Conservation (phyloP, 352 stramenopile species). For the Phytophthora sp. region DNA sequence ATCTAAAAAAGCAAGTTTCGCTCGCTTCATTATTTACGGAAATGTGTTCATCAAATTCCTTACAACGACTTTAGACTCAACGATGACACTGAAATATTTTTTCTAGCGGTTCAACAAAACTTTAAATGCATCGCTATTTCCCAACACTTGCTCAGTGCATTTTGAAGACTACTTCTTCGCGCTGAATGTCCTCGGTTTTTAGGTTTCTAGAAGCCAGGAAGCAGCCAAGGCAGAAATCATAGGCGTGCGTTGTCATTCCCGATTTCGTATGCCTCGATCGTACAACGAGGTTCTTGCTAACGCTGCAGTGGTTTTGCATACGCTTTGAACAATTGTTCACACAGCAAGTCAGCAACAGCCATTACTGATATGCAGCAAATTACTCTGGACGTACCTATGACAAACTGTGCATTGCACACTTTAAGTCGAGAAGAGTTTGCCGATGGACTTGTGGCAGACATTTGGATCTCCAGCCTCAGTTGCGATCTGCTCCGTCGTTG, state of each 20-base stretch:
- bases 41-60: too few species aligned
- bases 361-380: too few species aligned
- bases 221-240: slow-evolving; percentile 48
- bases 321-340: slow-evolving; percentile 16
- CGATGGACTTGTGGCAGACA: slow-evolving; percentile 17
- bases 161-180: slow-evolving; percentile 40
- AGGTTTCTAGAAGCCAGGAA: slow-evolving; percentile 37
- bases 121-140: too few species aligned
- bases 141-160: too few species aligned
- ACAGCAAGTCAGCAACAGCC: slow-evolving; percentile 9
- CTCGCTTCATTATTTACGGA: too few species aligned
- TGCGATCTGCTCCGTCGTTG: neutral
- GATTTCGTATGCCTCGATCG: slow-evolving; percentile 8
- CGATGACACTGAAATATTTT: too few species aligned
- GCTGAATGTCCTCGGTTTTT: slow-evolving; percentile 31
- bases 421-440: slow-evolving; percentile 19
- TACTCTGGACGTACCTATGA: slow-evolving; percentile 28
- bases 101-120: too few species aligned
- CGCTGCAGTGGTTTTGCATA: slow-evolving; percentile 34
- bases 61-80: too few species aligned
- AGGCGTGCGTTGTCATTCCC: slow-evolving; percentile 23
- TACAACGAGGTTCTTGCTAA: slow-evolving; percentile 31
- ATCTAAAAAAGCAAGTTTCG: too few species aligned
- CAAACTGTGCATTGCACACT: slow-evolving; percentile 28
- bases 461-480: slow-evolving; percentile 4